phyloP scores from a whole-genome alignment of 306 rosid genomes.

The Rosa rugosa region DNA sequence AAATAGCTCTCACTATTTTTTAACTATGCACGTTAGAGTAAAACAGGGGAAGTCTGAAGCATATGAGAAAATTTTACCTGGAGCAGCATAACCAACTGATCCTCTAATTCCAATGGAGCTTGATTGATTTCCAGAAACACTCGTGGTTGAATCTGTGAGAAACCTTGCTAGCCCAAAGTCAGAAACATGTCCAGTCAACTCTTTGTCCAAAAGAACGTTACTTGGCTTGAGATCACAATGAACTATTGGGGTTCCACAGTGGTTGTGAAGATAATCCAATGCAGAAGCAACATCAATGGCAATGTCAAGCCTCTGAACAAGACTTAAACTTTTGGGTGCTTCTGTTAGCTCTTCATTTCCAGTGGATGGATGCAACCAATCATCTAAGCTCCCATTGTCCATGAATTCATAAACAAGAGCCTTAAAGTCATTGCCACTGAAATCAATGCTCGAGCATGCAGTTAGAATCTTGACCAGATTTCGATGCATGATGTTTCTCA shows the following conservation, averaged over 20 bases:
- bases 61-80: not conserved
- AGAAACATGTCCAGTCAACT: not conserved
- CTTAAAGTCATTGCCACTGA: not conserved
- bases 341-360: not conserved
- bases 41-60: not conserved
- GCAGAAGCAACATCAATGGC: not conserved
- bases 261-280: not conserved
- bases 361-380: not conserved
- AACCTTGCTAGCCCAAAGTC: not conserved
- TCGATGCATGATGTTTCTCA: not conserved
- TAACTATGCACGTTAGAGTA: no score
- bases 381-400: not conserved
- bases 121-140: not conserved
- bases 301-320: not conserved
- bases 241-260: not conserved
- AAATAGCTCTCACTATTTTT: no score
- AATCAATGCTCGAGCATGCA: not conserved
- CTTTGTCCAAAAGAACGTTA: not conserved
- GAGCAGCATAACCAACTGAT: not conserved
- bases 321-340: not conserved
- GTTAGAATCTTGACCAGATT: not conserved
- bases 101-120: not conserved
- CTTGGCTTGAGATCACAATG: conserved; percentile 4
- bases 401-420: not conserved
- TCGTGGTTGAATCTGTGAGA: fast-evolving